A percentile compares a stretch with the other conserved stretches of the same genome.
These are phyloP conservation scores for Gymnopilus junonius DNA, from an alignment of 768 basidiomycete species.

Conservation along the genomic window DNA sequence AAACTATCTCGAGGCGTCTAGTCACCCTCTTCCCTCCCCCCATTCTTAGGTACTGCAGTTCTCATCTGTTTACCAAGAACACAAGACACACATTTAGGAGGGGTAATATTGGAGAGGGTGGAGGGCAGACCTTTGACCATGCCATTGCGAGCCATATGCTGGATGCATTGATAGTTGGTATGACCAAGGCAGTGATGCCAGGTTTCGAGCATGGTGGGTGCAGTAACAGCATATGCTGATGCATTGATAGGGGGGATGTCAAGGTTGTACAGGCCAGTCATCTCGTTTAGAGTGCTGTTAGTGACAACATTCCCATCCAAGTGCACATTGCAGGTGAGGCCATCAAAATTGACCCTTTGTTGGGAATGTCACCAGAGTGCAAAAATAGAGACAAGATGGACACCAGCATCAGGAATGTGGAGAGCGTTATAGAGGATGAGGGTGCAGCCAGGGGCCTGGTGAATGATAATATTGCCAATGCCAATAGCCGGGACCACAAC, in stretches of 20 bases:
- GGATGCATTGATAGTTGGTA: conserved; percentile 26
- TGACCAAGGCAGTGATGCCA: conserved; percentile 35
- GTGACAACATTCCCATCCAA: too few species aligned
- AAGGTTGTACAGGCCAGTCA: too few species aligned
- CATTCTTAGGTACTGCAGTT: conserved; percentile 31
- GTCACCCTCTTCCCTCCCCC: conserved; percentile 28
- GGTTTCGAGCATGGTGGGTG: conserved; percentile 16
- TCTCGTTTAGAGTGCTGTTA: too few species aligned
- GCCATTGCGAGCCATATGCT: conserved; percentile 21
- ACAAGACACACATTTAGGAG: conserved; percentile 36
- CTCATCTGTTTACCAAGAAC: conserved; percentile 43
- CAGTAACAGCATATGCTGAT: neutral
- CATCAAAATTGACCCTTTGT: conserved; percentile 20
- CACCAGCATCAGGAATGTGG: neutral
- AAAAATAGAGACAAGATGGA: conserved; percentile 20
- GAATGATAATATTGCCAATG: conserved; percentile 25
- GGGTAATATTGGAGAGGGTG: conserved; percentile 17
- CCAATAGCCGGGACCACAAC: conserved; percentile 5
- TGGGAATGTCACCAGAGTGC: conserved; percentile 13
- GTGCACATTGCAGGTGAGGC: neutral
- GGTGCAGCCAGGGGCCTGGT: neutral
- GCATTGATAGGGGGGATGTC: too few species aligned
- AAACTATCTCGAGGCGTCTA: conserved; percentile 31
- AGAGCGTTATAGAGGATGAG: neutral
- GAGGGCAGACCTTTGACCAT: conserved; percentile 28